phyloP scores from a whole-genome alignment of 1,284 basidiomycete genomes.

The Somion occarium region DNA sequence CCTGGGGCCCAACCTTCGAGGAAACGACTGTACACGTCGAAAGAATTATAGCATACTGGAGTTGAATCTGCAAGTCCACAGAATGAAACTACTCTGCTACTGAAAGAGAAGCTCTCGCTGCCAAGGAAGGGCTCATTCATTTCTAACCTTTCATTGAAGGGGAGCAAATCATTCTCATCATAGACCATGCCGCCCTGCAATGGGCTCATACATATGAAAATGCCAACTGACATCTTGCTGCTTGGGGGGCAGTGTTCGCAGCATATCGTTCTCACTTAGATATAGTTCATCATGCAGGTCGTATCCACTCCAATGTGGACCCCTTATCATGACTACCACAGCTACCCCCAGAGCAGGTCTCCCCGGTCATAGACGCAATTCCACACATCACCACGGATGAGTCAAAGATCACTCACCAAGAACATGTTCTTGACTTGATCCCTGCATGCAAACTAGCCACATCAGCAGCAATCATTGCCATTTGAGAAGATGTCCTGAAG shows the following conservation, averaged over 20 bases:
- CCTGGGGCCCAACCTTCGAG: slow-evolving; percentile 24
- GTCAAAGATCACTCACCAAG: neutral
- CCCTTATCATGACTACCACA: slow-evolving; percentile 18
- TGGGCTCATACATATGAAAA: slow-evolving; percentile 26
- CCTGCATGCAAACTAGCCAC: too few relatives aligned
- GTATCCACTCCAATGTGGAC: slow-evolving; percentile 23
- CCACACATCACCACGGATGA: neutral
- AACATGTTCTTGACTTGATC: too few relatives aligned
- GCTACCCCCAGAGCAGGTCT: slow-evolving; percentile 9
- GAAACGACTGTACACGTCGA: slow-evolving; percentile 24
- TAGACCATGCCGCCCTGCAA: slow-evolving; percentile 25
- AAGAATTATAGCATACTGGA: slow-evolving; percentile 26
- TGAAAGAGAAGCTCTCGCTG: slow-evolving; percentile 31
- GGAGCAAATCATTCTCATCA: slow-evolving; percentile 17
- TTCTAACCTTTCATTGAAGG: slow-evolving; percentile 31
- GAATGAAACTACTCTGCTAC: slow-evolving; percentile 33
- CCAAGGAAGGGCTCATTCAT: slow-evolving; percentile 30
- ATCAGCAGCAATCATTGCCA: neutral
- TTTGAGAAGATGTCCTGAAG: neutral
- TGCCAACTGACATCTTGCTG: slow-evolving; percentile 18
- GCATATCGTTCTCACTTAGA: slow-evolving; percentile 22
- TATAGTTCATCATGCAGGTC: slow-evolving; percentile 19
- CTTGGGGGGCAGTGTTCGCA: slow-evolving; percentile 26
- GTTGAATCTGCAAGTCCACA: slow-evolving; percentile 16
- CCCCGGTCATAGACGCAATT: neutral